These are phyloP conservation scores for Cupressus sempervirens DNA, from an alignment of 75 land plant species.

Conservation along the genomic window DNA sequence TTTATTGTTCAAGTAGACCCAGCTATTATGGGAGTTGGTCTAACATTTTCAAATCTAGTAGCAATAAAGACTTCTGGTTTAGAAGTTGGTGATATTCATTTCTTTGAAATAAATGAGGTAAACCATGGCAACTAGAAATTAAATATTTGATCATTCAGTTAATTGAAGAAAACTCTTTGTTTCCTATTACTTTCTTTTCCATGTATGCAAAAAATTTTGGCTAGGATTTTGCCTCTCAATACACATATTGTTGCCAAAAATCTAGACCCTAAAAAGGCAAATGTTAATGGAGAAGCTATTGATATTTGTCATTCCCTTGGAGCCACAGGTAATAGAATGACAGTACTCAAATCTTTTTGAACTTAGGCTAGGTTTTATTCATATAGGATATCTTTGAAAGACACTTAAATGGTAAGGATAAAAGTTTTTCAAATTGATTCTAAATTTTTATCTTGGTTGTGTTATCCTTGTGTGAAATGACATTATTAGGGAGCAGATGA, in stretches of 20 bases:
- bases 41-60: slow-evolving; percentile 89
- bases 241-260: slow-evolving; percentile 74
- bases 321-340: slow-evolving; percentile 29
- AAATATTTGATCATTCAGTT: background rate
- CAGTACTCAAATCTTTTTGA: too few relatives aligned
- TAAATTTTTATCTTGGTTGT: too few relatives aligned
- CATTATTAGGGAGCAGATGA: too few relatives aligned
- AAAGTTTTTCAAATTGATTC: background rate
- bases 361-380: too few relatives aligned
- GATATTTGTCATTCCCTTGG: slow-evolving; percentile 95
- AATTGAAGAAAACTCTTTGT: background rate
- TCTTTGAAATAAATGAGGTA: slow-evolving; percentile 97
- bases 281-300: slow-evolving; percentile 97
- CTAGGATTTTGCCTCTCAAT: slow-evolving; percentile 97
- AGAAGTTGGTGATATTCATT: slow-evolving; percentile 72
- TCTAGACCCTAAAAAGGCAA: slow-evolving; percentile 76
- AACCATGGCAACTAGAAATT: background rate
- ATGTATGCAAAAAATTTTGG: background rate
- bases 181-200: background rate
- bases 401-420: background rate
- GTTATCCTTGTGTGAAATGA: too few relatives aligned
- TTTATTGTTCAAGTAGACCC: slow-evolving; percentile 93
- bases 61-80: slow-evolving; percentile 89
- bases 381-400: background rate
- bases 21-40: slow-evolving; percentile 93